A percentile compares a stretch with the other conserved stretches of the same genome.
Evolutionary conservation across 371 early-diverging fungal genomes (phyloP).

Genomic region (Mucor indicus): DNA sequence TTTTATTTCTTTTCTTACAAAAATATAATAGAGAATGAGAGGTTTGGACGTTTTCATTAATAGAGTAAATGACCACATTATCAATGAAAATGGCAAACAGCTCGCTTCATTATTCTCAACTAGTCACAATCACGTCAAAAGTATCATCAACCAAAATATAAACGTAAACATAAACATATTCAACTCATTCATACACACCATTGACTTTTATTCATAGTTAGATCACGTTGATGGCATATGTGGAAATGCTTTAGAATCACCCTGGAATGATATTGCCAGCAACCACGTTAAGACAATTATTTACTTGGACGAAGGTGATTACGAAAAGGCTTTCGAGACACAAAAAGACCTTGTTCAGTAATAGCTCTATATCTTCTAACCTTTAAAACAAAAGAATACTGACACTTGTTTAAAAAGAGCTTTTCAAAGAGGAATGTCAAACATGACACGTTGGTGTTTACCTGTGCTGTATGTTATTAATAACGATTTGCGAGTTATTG

Average conservation of each 20-base stretch:
- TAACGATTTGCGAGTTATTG: constrained; percentile 50
- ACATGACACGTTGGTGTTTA: constrained; percentile 48
- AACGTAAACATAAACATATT: constrained; percentile 4
- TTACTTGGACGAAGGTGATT: constrained; percentile 30
- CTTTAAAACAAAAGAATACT: too few relatives aligned
- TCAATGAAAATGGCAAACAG: constrained; percentile 26
- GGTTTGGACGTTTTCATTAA: too few relatives aligned
- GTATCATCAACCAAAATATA: constrained; percentile 13
- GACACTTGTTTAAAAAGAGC: too few relatives aligned
- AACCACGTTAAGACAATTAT: constrained; percentile 45
- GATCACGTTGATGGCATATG: neutral
- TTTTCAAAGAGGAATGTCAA: constrained; percentile 45
- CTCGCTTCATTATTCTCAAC: constrained; percentile 23
- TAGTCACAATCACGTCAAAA: constrained; percentile 17
- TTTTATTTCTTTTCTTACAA: too few relatives aligned
- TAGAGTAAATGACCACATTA: too few relatives aligned
- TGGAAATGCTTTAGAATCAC: constrained; percentile 12
- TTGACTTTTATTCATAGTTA: neutral
- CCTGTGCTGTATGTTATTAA: constrained; percentile 55
- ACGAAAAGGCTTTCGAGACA: constrained; percentile 47
- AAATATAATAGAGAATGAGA: too few relatives aligned
- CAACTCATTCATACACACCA: neutral
- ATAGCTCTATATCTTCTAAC: constrained; percentile 1
- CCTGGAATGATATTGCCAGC: constrained; percentile 53
- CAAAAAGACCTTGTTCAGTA: constrained; percentile 57